These are phyloP conservation scores for Canna indica DNA, from an alignment of 176 grass and related monocot genomes.

Conservation along the genomic window DNA sequence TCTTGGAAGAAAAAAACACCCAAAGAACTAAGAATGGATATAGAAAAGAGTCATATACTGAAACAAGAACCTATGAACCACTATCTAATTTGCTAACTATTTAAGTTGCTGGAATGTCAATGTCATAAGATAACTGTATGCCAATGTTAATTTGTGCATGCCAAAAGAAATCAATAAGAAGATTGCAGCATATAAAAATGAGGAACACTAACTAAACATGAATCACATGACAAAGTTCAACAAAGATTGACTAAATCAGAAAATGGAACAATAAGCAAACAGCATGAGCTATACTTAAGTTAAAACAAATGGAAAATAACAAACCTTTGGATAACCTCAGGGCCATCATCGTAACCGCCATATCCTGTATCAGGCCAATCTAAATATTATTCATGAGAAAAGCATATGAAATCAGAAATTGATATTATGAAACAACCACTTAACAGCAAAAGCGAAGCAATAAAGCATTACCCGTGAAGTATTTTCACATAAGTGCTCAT, in stretches of 20 bases:
- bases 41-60: no score
- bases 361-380: conserved; percentile 71
- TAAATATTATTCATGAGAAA: conserved; percentile 18
- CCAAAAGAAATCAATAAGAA: background rate
- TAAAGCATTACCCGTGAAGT: no score
- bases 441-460: background rate
- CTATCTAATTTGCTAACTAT: no score
- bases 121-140: no score
- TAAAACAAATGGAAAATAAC: background rate
- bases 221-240: background rate
- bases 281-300: background rate
- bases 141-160: background rate
- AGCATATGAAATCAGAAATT: background rate
- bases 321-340: conserved; percentile 64
- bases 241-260: background rate
- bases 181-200: background rate
- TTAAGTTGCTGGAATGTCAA: no score
- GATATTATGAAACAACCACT: background rate
- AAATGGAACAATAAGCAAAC: background rate
- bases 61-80: no score
- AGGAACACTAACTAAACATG: background rate
- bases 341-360: conserved; percentile 52
- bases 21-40: no score
- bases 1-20: no score
- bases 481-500: no score